A percentile compares a stretch with the other conserved stretches of the same genome.
phyloP scores from a whole-genome alignment of 208 protist genomes.

The Phytomonas sp. region DNA sequence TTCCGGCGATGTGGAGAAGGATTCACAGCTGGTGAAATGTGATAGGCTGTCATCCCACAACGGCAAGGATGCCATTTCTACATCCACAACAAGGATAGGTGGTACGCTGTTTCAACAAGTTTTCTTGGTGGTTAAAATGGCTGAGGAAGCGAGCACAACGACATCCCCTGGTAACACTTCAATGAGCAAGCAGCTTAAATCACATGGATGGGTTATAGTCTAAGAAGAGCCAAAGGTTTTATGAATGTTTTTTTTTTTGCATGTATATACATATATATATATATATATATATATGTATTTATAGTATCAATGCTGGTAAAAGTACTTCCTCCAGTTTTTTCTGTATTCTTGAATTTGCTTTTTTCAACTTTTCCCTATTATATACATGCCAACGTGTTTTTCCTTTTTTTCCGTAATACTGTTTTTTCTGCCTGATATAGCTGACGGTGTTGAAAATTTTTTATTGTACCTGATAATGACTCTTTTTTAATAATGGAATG shows the following conservation, averaged over 20 bases:
- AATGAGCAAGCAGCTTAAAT: background rate
- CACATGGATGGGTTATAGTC: background rate
- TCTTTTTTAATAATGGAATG: background rate
- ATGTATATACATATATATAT: conserved; percentile 9
- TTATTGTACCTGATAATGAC: background rate
- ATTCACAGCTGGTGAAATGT: background rate
- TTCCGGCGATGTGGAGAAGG: background rate
- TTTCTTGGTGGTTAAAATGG: background rate
- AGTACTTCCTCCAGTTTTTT: background rate
- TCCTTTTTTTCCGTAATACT: conserved; percentile 2
- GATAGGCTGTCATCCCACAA: background rate
- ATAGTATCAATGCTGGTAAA: background rate
- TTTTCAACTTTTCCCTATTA: background rate
- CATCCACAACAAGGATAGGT: conserved; percentile 3
- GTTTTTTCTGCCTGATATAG: background rate
- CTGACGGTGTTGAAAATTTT: background rate
- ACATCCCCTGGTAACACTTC: background rate
- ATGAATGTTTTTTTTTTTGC: conserved; percentile 3
- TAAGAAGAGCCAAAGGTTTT: background rate
- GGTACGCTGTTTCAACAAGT: conserved; percentile 1
- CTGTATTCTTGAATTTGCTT: background rate
- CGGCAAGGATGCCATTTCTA: background rate
- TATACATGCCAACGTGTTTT: background rate
- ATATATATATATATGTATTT: conserved; percentile 2
- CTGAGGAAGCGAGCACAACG: background rate